Base-by-base conservation (phyloP, 2,329 filamentous ascomycete genomes). In the Cercospora sp. region DNA sequence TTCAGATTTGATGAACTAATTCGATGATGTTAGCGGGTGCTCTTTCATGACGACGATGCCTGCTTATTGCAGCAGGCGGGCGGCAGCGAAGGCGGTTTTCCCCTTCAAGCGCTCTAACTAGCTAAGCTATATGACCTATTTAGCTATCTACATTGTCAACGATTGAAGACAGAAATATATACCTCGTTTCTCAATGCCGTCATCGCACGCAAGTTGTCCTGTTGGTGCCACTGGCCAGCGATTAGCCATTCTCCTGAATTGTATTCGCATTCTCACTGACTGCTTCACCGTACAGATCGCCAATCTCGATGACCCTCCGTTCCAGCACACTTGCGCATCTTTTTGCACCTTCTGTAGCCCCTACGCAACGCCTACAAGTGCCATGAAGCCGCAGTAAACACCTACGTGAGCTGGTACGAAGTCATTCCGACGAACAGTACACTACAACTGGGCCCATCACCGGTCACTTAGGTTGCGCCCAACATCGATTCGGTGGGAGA, bases 51-150 rank as follows among this genome's bases (percentile, higher is more conserved):
- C 55, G 55, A 32, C 55, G 28, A 21, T 30, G 55, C 55, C 55
- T 58, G 55, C 55, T 32, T 58, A 26, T 16, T 28, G 55, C 55
- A 58, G 55, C 28, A 58, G 55, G 55, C 55, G 28, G 24, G 55
- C 28, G 28, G 16, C 16, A 32, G 55, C 55, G 16, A 3, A 32
- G 28, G 55, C 55, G 21, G 18, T 30, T 16, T 21, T 16, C 55
- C 12, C 28, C 28, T 3, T 32, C 53, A n/a, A 30, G 24, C 30
- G n/a, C 53, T 58, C 28, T n/a, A 58, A 34, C 24, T 58, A 58
- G 28, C 30, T 58, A 58, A 26, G 21, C 21, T 51, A 51, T 58
- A 34, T 30, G 34, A 40, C 34, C 34, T 40, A 40, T 40, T 0
- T 2, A 30, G 5, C 53, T 58, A 58, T 58, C 53, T 58, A 58